phyloP scores from a whole-genome alignment of 2,329 filamentous ascomycete genomes.

The Xylariaceae sp. region DNA sequence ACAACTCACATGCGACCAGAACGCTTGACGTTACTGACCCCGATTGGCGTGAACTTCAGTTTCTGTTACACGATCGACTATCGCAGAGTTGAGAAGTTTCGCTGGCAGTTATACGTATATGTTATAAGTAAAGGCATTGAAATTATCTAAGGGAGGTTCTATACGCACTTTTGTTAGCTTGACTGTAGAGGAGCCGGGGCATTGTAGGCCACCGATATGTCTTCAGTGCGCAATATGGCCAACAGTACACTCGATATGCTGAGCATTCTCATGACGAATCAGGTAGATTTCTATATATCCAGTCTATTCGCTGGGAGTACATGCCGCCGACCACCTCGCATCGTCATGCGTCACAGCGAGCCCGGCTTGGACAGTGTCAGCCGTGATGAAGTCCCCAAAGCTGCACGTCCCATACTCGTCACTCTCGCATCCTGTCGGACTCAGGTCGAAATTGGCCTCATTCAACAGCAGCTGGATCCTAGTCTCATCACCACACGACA shows the following conservation, averaged over 20 bases:
- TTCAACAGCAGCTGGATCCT: conserved; percentile 24
- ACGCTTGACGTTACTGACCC: too few relatives aligned
- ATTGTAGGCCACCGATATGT: too few relatives aligned
- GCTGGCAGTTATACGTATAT: too few relatives aligned
- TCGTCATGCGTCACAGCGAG: conserved; percentile 20
- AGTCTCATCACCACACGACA: conserved; percentile 17
- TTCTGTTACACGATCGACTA: too few relatives aligned
- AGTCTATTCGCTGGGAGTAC: neutral
- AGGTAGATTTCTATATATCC: neutral
- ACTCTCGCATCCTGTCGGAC: conserved; percentile 19
- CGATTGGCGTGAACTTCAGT: too few relatives aligned
- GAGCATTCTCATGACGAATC: neutral
- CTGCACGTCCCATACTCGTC: conserved; percentile 22
- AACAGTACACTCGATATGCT: neutral
- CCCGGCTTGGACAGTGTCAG: conserved; percentile 15
- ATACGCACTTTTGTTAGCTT: too few relatives aligned
- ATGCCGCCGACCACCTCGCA: conserved; percentile 18
- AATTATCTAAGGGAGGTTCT: too few relatives aligned
- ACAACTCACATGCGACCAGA: too few relatives aligned
- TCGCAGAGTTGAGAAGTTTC: too few relatives aligned
- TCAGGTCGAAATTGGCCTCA: conserved; percentile 23
- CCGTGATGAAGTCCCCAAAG: conserved; percentile 18
- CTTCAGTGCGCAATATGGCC: conserved; percentile 3
- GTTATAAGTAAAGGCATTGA: too few relatives aligned
- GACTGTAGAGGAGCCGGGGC: too few relatives aligned